Base-by-base conservation (phyloP, 805 yeast species). In the Metschnikowia drakensbergensis region DNA sequence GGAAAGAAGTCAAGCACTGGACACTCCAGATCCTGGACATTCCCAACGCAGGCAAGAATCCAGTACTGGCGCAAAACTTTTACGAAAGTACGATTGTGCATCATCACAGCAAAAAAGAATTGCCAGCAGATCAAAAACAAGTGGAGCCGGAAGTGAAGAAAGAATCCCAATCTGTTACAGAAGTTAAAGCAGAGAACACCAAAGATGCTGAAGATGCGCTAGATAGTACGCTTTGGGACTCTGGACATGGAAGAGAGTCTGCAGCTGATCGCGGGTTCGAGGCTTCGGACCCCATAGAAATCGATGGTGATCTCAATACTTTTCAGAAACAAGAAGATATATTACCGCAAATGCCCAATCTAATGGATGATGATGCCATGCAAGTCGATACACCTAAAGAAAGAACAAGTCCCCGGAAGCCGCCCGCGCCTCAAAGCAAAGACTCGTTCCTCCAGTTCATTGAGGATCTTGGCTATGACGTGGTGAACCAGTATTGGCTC, bases 11-110 rank as follows among this genome's bases (percentile, higher is more conserved):
- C 30, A 48, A 71, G 58, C 53, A 67, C 36, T 86, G 91, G 92
- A 75, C 83, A 0, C 58, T 86, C 6, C 86, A 80, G 55, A 71
- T 82, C 26, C 71, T 80, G 4, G 95, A 87, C 64, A 83, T 87
- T 9, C 94, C 94, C 1, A 79, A 83, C 5, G 91, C 88, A 7
- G 92, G 92, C 3, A 66, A 75, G 79, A 58, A 76, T 78, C 63
- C 83, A 77, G 47, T 77, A 75, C 50, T 95, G 46, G 75, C 74
- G 3, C 76, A 89, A 62, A 78, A 87, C 13, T 75, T 88, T 9
- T 74, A 84, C 51, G 89, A 84, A 59, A 72, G 81, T 42, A 79
- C 83, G 1, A 60, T 80, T 9, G 74, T 71, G 3, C 75, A 76
- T 54, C 74, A 78, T 48, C 82, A 79, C 57, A 66, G 78, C 3